Percentiles rank a stretch among this genome's conserved stretches.
phyloP scores from a whole-genome alignment of 2,329 filamentous ascomycete genomes.

The Colletotrichum tamarilloi region DNA sequence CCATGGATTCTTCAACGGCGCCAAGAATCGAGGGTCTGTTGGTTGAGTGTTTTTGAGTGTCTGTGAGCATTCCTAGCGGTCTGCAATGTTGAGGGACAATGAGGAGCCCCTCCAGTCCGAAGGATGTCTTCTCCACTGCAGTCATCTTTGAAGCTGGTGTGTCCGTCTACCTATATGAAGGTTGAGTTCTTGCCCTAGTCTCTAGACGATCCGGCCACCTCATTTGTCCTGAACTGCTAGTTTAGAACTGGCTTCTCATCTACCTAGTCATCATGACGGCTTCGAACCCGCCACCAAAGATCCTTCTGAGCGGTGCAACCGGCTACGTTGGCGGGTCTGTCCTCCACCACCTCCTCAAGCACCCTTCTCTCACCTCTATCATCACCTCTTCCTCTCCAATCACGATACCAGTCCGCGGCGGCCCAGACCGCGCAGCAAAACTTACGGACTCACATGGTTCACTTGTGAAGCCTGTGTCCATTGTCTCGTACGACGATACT shows the following conservation, averaged over 20 bases:
- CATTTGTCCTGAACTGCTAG: background rate
- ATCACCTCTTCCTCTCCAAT: slow-evolving; percentile 18
- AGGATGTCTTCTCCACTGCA: no score
- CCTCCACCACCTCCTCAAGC: slow-evolving; percentile 33
- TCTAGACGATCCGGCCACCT: background rate
- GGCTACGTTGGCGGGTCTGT: slow-evolving; percentile 38
- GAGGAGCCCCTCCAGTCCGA: no score
- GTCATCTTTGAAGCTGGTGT: no score
- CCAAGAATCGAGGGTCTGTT: background rate
- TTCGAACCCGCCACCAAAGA: slow-evolving; percentile 3
- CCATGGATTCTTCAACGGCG: background rate
- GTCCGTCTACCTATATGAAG: no score
- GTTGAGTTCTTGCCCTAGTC: no score
- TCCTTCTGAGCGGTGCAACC: slow-evolving; percentile 35
- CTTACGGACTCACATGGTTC: slow-evolving; percentile 20
- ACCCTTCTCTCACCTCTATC: background rate
- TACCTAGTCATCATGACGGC: background rate
- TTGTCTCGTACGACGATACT: slow-evolving; percentile 33
- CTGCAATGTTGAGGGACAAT: background rate
- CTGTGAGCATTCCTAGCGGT: background rate
- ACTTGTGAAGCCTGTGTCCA: slow-evolving; percentile 19
- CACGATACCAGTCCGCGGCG: slow-evolving; percentile 20
- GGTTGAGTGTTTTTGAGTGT: background rate
- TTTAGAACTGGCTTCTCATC: background rate
- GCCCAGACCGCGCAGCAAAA: slow-evolving; percentile 8